Conservation (phyloP, 108 stramenopile species). For the Pelagomonas calceolata region DNA sequence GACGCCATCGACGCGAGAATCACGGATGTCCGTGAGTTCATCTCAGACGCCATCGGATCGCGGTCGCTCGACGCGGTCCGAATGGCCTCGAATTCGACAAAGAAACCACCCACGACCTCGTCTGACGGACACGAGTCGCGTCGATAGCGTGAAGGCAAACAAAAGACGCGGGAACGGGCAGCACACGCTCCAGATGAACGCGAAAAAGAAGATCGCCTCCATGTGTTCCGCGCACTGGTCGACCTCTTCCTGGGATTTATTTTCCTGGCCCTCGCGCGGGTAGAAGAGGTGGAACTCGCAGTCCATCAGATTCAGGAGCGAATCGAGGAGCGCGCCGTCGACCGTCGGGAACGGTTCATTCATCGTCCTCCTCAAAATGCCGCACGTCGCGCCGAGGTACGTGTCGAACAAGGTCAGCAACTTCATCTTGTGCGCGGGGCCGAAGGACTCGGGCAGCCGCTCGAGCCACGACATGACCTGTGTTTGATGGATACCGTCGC, state of each 20-base stretch:
- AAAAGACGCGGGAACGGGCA: constrained; percentile 29
- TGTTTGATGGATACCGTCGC: no score
- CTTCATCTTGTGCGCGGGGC: not conserved
- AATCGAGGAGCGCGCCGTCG: constrained; percentile 38
- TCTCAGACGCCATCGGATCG: no score
- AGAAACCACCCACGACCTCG: no score
- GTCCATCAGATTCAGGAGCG: constrained; percentile 34
- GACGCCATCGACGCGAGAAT: no score
- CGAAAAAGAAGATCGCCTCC: constrained; percentile 33
- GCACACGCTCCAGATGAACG: constrained; percentile 34
- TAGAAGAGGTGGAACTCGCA: constrained; percentile 31
- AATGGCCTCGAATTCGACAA: no score
- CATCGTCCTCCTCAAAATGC: constrained; percentile 19
- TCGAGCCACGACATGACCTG: constrained; percentile 41
- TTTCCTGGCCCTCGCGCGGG: constrained; percentile 24
- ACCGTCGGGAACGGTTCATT: constrained; percentile 38
- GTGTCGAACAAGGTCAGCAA: constrained; percentile 27
- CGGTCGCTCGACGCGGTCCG: no score
- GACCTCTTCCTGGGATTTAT: constrained; percentile 22
- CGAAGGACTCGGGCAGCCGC: constrained; percentile 15
- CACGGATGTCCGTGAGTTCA: no score
- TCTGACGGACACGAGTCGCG: no score
- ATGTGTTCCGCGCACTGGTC: constrained; percentile 18
- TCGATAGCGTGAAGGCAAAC: no score
- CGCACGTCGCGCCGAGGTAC: constrained; percentile 15